Percentiles rank a stretch among this genome's conserved stretches.
Evolutionary conservation across 768 basidiomycete species (phyloP).

Genomic region (Cyclocybe aegerita): DNA sequence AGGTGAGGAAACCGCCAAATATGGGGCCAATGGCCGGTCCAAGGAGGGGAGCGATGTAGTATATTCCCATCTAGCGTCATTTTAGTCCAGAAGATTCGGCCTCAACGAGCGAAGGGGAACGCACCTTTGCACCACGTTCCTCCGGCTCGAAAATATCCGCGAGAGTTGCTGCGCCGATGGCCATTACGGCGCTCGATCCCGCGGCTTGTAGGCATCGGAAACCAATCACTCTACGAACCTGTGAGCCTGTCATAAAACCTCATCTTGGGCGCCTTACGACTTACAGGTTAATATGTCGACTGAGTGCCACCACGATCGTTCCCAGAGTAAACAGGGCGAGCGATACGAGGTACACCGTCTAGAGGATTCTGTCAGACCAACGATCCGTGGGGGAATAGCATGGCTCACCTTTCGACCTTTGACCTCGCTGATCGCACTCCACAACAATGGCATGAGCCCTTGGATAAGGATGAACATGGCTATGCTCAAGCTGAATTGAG

Average conservation of each 20-base stretch:
- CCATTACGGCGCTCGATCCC: constrained; percentile 66
- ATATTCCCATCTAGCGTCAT: constrained; percentile 77
- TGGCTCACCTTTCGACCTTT: constrained; percentile 65
- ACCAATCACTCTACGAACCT: constrained; percentile 48
- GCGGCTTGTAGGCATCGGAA: constrained; percentile 70
- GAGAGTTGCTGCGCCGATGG: constrained; percentile 75
- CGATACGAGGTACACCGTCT: constrained; percentile 55
- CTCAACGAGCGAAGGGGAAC: neutral
- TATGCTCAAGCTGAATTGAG: constrained; percentile 65
- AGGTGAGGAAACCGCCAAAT: constrained; percentile 66
- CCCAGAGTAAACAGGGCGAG: constrained; percentile 51
- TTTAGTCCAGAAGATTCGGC: no score
- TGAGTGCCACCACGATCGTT: constrained; percentile 55
- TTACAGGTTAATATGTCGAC: constrained; percentile 42
- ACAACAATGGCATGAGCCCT: constrained; percentile 63
- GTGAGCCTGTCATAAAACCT: neutral
- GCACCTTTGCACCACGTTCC: constrained; percentile 66
- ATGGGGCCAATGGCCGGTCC: constrained; percentile 73
- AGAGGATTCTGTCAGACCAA: neutral
- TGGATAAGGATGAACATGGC: constrained; percentile 76
- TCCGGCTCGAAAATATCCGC: constrained; percentile 77
- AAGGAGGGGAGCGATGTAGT: constrained; percentile 76
- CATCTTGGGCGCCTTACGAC: constrained; percentile 9
- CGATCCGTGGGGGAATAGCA: neutral
- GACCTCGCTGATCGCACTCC: constrained; percentile 73